Evolutionary conservation across 2,329 filamentous ascomycete genomes (phyloP), one percentile per base, ranked within the genome.

Genomic region (Fusarium staphyleae): DNA sequence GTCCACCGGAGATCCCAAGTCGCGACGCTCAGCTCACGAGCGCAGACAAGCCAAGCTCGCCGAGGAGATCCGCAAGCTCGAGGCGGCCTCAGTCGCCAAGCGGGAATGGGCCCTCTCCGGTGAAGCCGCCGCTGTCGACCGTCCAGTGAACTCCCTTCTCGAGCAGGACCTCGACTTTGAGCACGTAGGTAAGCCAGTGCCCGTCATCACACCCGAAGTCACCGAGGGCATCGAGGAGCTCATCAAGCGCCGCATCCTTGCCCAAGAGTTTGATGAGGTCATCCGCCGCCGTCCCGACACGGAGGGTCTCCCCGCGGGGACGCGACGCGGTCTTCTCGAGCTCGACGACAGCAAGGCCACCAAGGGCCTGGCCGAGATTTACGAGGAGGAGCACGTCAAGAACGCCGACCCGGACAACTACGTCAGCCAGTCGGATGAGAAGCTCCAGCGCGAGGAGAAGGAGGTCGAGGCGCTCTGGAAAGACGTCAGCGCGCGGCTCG

Each of bases 91-190:
- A 48, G 88, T 98, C 1, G 89, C 90, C 24, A 96, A 96, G 75
- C 88, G 92, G 52, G 86, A 93, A 68, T 99, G 95, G 95, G 89
- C 90, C 14, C 78, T 98, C 45, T 84, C 89, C 9, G 95, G 95
- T 69, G 95, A 99, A 79, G 93, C 93, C 4, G 83, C 86, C 41
- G 93, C 91, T 2, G 81, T 81, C 1, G 91, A 95, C 63, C 85
- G 95, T 29, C 95, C 95, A 0, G 72, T 91, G 47, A 98, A 99
- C 77, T 97, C 93, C 1, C 82, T 99, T 3, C 84, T 99, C 1
- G 93, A 98, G 70, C 87, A 98, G 75, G 92, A 98, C 67, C 83
- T 99, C 19, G 93, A 98, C 62, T 99, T 98, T 70, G 95, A 99
- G 75, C 87, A 96, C 66, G 86, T 91, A 16, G 95, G 95, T 69